Base-by-base conservation (phyloP, 176 grass and related monocot species). In the Rhipidocladum racemiflorum region DNA sequence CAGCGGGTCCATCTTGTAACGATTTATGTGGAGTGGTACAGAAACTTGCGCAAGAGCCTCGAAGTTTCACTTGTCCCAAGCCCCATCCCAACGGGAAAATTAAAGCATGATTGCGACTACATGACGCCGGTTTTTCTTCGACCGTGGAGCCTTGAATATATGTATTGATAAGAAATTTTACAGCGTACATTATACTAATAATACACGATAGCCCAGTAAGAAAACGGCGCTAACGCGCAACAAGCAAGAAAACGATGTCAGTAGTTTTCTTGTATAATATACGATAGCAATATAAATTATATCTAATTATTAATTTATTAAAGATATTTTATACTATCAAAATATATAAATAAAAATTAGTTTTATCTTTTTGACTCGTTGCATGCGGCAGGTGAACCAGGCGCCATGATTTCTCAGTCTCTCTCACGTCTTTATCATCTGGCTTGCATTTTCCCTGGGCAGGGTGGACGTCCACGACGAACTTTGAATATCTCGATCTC, bases 61-160 rank as follows among this genome's bases (percentile, higher is more conserved):
- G 82, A 63, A 84, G 77, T 54, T 89, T 81, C 87, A 40, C 38
- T 0, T n/a, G 40, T 74, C 66, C 10, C 45, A 6, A 23, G 15
- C 7, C 32, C 32, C 69, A 55, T 42, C 11, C 14, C 71, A 29
- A 43, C 44, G 23, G 21, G 21, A 42, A 61, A 20, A 21, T 42
- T 10, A 11, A 42, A 23, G 7, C 24, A 43, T 8, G 8, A 32
- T 62, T 29, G n/a, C 78, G 15, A 36, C 9, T 3, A 25, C 38
- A 20, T 43, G 64, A 16, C 49, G 20, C 18, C 16, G 60, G 39
- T 6, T 80, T 79, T 29, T 48, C 67, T 67, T 14, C 75, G 3
- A 9, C 46, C 80, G 15, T 70, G 45, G 45, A 77, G 55, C 79
- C n/a, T n/a, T n/a, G n/a, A n/a, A n/a, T n/a, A n/a, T n/a, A n/a